Evolutionary conservation across 306 rosid species (phyloP).

Genomic region (Leucaena leucocephala): DNA sequence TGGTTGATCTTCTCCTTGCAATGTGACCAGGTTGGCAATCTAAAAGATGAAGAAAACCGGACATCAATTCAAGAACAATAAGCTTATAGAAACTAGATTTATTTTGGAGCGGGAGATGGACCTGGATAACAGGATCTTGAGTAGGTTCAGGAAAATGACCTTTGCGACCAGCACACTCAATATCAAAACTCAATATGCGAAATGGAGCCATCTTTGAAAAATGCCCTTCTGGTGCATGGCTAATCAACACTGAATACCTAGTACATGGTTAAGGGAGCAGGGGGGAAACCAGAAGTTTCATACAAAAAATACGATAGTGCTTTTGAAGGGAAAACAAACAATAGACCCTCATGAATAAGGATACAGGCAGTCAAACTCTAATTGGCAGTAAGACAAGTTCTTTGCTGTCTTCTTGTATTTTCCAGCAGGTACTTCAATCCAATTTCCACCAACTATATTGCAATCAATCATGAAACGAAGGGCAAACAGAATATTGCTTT

Average conservation of each 20-base stretch:
- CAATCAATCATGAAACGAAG: conserved; percentile 98
- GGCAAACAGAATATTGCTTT: conserved; percentile 97
- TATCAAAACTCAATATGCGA: conserved; percentile 97
- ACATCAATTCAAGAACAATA: conserved; percentile 37
- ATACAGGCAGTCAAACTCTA: conserved; percentile 94
- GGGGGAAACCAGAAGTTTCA: conserved; percentile 24
- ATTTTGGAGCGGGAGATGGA: conserved; percentile 33
- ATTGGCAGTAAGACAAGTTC: conserved; percentile 73
- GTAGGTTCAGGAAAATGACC: conserved; percentile 98
- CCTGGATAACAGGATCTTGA: conserved; percentile 99
- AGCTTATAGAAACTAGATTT: conserved; percentile 10
- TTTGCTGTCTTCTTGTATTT: conserved; percentile 65
- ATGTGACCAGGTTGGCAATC: conserved; percentile 93
- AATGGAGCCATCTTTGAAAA: conserved; percentile 98
- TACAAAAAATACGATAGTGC: conserved; percentile 22
- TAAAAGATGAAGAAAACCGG: conserved; percentile 38
- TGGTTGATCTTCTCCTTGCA: conserved; percentile 89
- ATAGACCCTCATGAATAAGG: conserved; percentile 45
- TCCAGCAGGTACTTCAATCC: conserved; percentile 92
- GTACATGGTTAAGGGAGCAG: conserved; percentile 54
- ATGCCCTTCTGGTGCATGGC: conserved; percentile 95
- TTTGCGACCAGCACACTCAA: conserved; percentile 99
- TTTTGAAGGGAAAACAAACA: conserved; percentile 3
- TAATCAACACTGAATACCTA: conserved; percentile 85
- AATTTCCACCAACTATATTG: conserved; percentile 91